Percentiles rank a stretch among this genome's conserved stretches.
These are phyloP conservation scores for Candida albicans DNA, from an alignment of 1,139 yeast species.

Conservation along the genomic window DNA sequence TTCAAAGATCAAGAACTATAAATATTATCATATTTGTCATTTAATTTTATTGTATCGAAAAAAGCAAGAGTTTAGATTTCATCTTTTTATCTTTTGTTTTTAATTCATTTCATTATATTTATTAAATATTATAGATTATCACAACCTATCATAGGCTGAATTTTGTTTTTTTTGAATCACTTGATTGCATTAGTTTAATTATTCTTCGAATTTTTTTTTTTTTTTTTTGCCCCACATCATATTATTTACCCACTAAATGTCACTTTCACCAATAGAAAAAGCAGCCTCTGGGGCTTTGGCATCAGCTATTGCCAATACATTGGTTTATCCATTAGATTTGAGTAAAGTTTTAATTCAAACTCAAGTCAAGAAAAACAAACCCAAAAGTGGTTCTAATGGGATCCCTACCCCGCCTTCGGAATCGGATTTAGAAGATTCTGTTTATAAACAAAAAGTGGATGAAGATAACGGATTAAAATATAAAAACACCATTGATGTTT, in stretches of 20 bases:
- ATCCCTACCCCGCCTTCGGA: constrained; percentile 20
- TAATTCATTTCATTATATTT: too few relatives aligned
- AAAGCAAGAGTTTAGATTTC: too few relatives aligned
- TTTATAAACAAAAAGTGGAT: constrained; percentile 21
- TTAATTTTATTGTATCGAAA: too few relatives aligned
- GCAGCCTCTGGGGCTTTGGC: constrained; percentile 88
- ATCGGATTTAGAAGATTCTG: constrained; percentile 26
- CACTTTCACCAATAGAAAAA: constrained; percentile 60
- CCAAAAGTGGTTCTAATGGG: constrained; percentile 3
- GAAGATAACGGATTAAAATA: constrained; percentile 42
- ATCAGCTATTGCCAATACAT: constrained; percentile 77
- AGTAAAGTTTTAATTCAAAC: constrained; percentile 75
- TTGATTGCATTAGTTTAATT: too few relatives aligned
- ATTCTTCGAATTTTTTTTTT: too few relatives aligned
- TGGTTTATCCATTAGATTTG: constrained; percentile 73
- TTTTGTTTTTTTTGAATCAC: too few relatives aligned
- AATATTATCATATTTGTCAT: too few relatives aligned
- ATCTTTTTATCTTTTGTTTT: too few relatives aligned
- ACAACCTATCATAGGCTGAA: too few relatives aligned
- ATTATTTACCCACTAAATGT: constrained; percentile 22
- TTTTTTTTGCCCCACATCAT: too few relatives aligned
- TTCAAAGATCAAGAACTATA: too few relatives aligned
- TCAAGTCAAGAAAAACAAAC: constrained; percentile 41
- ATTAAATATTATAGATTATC: too few relatives aligned
- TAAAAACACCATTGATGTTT: constrained; percentile 62